A percentile compares a stretch with the other conserved stretches of the same genome.
These are phyloP conservation scores for Dysphania ambrosioides DNA, from an alignment of 148 eudicot species.

Conservation along the genomic window DNA sequence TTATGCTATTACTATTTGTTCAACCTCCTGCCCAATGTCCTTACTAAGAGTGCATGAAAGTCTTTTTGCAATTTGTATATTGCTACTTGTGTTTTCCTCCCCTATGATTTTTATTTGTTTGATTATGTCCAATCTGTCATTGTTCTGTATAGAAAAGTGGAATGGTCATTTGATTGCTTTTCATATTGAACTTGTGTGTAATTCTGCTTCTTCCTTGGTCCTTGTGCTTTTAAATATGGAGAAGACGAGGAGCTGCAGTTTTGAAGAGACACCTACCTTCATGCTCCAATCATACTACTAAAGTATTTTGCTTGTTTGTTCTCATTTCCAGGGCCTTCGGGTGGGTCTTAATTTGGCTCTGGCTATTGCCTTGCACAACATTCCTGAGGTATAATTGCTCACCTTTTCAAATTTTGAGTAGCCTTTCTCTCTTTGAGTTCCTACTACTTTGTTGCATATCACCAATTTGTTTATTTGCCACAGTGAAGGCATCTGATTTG, in stretches of 20 bases:
- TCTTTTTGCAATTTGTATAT: background rate
- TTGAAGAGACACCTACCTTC: background rate
- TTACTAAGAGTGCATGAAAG: background rate
- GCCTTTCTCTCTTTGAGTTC: background rate
- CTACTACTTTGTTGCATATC: background rate
- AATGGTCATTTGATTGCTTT: no score
- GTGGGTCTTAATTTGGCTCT: conserved; percentile 94
- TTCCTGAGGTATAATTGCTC: conserved; percentile 71
- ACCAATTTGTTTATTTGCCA: no score
- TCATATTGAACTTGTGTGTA: background rate
- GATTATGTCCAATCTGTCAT: no score
- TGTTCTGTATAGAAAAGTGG: no score
- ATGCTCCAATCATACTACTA: background rate
- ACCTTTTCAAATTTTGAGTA: background rate
- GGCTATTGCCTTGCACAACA: conserved; percentile 95
- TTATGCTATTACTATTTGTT: no score
- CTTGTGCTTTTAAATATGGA: background rate
- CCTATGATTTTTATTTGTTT: background rate
- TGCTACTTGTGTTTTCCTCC: background rate
- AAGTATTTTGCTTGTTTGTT: conserved; percentile 6
- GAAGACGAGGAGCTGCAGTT: background rate
- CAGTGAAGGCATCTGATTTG: no score
- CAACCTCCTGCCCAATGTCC: no score
- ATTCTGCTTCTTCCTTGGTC: background rate
- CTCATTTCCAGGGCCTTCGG: conserved; percentile 69